A percentile compares a stretch with the other conserved stretches of the same genome.
Evolutionary conservation across 2,329 filamentous ascomycete species (phyloP).

Genomic region (Xylaria polymorpha): DNA sequence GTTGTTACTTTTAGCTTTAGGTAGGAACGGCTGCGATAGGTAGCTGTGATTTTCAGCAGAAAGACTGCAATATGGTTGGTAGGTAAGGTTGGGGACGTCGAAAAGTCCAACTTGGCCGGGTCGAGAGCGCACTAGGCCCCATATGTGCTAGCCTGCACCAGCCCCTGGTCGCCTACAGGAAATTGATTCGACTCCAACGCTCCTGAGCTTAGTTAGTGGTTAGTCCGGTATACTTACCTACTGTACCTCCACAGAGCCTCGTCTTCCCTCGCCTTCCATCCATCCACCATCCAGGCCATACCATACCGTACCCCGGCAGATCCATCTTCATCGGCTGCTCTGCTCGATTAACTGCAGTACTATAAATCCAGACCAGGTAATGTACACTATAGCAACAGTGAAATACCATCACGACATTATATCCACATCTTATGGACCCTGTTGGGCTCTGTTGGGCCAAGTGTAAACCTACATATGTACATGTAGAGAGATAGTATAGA

Average conservation of each 20-base stretch:
- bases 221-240: too few species aligned
- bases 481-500: not conserved
- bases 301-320: not conserved
- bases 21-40: constrained; percentile 38
- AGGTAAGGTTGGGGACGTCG: constrained; percentile 29
- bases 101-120: constrained; percentile 35
- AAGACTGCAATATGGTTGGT: constrained; percentile 24
- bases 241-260: constrained; percentile 30
- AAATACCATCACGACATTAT: not conserved
- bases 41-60: constrained; percentile 41
- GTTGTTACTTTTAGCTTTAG: constrained; percentile 30
- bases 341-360: not conserved
- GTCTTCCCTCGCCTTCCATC: constrained; percentile 22
- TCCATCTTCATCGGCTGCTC: not conserved
- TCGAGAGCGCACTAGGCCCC: constrained; percentile 16
- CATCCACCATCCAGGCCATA: too few species aligned
- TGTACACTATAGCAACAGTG: not conserved
- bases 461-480: not conserved
- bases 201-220: too few species aligned
- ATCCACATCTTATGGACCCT: not conserved
- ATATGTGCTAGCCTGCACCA: constrained; percentile 19
- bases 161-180: constrained; percentile 36
- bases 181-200: constrained; percentile 30
- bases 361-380: not conserved
- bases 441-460: not conserved